Conservation (phyloP, 2,329 filamentous ascomycete species). For the Colletotrichum somersetense region DNA sequence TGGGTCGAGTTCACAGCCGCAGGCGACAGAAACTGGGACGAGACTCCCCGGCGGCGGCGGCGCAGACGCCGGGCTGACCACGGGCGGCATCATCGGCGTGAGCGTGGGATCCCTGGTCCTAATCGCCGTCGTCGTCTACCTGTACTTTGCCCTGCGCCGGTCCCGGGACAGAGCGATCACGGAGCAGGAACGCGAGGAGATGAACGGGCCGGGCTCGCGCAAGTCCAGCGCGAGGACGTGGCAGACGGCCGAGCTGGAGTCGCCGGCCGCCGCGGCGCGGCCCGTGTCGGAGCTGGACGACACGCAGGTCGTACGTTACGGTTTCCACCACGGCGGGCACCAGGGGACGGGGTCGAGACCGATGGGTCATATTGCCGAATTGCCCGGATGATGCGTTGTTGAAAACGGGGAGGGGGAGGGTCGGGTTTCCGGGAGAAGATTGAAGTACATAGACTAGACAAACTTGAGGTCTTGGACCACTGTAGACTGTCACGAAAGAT, state of each 20-base stretch:
- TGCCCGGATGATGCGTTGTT: not conserved
- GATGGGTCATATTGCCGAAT: not conserved
- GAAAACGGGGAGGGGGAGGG: not conserved
- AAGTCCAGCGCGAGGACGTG: not conserved
- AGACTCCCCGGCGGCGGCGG: too few species aligned
- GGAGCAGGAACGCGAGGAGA: slow-evolving; percentile 6
- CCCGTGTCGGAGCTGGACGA: slow-evolving; percentile 6
- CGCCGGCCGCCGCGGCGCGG: not conserved
- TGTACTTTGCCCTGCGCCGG: slow-evolving; percentile 43
- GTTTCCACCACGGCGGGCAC: not conserved
- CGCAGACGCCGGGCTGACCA: slow-evolving; percentile 40
- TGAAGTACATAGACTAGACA: not conserved
- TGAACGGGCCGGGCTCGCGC: not conserved
- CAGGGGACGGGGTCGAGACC: not conserved
- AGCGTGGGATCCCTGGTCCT: slow-evolving; percentile 44
- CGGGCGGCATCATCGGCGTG: slow-evolving; percentile 46
- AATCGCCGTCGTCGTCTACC: slow-evolving; percentile 40
- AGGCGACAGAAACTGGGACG: not conserved
- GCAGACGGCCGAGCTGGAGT: not conserved
- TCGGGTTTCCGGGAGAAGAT: not conserved
- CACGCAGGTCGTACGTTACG: not conserved
- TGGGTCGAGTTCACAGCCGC: slow-evolving; percentile 1
- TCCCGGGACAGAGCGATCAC: not conserved
- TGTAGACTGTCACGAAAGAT: not conserved
- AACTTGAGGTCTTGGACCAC: not conserved